Conservation (phyloP, 2,329 filamentous ascomycete species). For the Calonectria naviculata region DNA sequence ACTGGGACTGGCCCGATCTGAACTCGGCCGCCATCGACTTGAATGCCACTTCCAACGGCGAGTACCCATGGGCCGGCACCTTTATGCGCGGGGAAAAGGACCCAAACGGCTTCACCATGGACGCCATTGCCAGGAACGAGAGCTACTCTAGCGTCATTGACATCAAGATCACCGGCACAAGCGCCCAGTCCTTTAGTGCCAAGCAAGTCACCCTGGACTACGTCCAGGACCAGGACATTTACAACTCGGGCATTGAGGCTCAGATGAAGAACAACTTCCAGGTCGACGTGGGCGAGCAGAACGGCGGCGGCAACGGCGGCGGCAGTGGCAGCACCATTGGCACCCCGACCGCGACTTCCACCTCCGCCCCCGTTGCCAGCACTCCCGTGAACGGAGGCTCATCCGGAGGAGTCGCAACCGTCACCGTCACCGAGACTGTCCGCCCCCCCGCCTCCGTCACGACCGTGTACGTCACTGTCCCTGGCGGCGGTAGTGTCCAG, state of each 20-base stretch:
- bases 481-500: constrained; percentile 33
- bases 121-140: constrained; percentile 50
- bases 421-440: constrained; percentile 52
- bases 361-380: constrained; percentile 15
- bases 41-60: constrained; percentile 51
- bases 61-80: constrained; percentile 55
- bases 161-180: constrained; percentile 49
- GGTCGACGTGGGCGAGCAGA: constrained; percentile 48
- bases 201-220: constrained; percentile 44
- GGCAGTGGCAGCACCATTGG: constrained; percentile 29
- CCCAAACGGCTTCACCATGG: constrained; percentile 49
- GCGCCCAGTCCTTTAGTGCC: constrained; percentile 33
- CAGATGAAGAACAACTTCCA: constrained; percentile 60
- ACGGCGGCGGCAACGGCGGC: constrained; percentile 32
- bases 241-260: constrained; percentile 54
- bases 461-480: constrained; percentile 50
- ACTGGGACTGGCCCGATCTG: constrained; percentile 91
- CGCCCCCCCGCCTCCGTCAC: constrained; percentile 52
- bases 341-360: constrained; percentile 21
- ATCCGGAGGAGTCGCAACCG: constrained; percentile 35
- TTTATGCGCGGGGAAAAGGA: constrained; percentile 52
- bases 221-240: constrained; percentile 51
- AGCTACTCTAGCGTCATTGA: constrained; percentile 55
- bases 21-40: constrained; percentile 53
- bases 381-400: constrained; percentile 27